Conservation (phyloP, 352 stramenopile genomes). For the Globisporangium sylvaticum region DNA sequence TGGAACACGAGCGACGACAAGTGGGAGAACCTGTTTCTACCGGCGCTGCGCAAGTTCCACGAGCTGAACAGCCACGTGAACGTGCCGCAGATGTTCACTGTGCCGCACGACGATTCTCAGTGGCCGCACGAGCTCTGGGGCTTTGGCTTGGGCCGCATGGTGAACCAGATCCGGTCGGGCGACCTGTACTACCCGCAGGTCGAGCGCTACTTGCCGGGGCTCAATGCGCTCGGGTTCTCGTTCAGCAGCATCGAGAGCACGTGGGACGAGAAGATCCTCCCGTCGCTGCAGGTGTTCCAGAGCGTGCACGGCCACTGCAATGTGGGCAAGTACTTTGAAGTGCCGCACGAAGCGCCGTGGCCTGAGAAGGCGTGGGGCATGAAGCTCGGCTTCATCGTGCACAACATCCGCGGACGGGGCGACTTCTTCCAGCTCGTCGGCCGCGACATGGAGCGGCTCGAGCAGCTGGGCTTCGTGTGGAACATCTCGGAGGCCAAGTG, state of each 20-base stretch:
- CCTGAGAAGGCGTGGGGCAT: slow-evolving; percentile 28
- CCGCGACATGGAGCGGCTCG: slow-evolving; percentile 37
- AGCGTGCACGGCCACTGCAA: slow-evolving; percentile 38
- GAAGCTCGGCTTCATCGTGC: slow-evolving; percentile 48
- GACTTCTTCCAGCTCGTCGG: slow-evolving; percentile 48
- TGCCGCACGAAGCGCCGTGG: slow-evolving; percentile 36
- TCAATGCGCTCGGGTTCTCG: slow-evolving; percentile 46
- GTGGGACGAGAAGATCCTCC: slow-evolving; percentile 51
- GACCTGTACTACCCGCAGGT: slow-evolving; percentile 29
- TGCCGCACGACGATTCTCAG: slow-evolving; percentile 11
- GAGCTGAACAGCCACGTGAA: slow-evolving; percentile 35
- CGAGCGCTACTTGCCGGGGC: slow-evolving; percentile 26
- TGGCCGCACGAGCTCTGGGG: slow-evolving; percentile 30
- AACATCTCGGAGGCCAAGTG: slow-evolving; percentile 40
- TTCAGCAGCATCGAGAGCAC: slow-evolving; percentile 41
- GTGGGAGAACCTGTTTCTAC: slow-evolving; percentile 37
- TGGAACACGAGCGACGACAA: slow-evolving; percentile 34
- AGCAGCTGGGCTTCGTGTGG: slow-evolving; percentile 59
- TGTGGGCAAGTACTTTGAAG: slow-evolving; percentile 33
- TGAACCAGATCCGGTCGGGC: slow-evolving; percentile 43
- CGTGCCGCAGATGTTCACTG: slow-evolving; percentile 38
- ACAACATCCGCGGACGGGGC: slow-evolving; percentile 46
- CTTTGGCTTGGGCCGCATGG: slow-evolving; percentile 37
- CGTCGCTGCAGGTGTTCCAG: slow-evolving; percentile 40
- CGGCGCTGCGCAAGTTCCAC: slow-evolving; percentile 29